phyloP scores from a whole-genome alignment of 148 eudicot genomes.

The Cornus suecica region DNA sequence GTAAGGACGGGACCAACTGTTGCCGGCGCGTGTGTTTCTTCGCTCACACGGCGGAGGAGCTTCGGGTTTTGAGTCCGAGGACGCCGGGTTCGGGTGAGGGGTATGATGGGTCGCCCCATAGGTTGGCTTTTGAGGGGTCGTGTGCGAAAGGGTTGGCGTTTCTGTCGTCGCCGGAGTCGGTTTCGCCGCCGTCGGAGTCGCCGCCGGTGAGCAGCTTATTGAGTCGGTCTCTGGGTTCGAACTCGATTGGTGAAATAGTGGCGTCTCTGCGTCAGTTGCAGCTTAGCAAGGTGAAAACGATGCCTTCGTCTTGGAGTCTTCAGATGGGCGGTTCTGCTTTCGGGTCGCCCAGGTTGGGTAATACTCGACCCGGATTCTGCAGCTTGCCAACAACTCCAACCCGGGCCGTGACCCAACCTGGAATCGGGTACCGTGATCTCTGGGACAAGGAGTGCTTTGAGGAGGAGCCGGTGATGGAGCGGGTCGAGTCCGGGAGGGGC shows the following conservation, averaged over 20 bases:
- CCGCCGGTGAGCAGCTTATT: constrained; percentile 14
- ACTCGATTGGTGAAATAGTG: constrained; percentile 39
- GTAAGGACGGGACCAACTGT: constrained; percentile 68
- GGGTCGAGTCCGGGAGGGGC: constrained; percentile 76
- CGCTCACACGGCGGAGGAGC: constrained; percentile 72
- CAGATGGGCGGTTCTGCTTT: constrained; percentile 28
- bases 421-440: constrained; percentile 38
- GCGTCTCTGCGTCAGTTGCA: constrained; percentile 55
- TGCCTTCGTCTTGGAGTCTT: constrained; percentile 35
- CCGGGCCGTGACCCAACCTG: constrained; percentile 26
- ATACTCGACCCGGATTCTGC: constrained; percentile 39
- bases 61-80: constrained; percentile 48
- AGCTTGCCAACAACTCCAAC: constrained; percentile 63
- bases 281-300: constrained; percentile 52
- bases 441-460: constrained; percentile 24
- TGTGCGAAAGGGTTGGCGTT: background rate
- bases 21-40: constrained; percentile 70
- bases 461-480: constrained; percentile 60
- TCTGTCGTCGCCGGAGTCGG: constrained; percentile 20
- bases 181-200: constrained; percentile 22
- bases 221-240: constrained; percentile 30
- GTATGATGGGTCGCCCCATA: constrained; percentile 20
- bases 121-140: constrained; percentile 15
- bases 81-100: constrained; percentile 4
- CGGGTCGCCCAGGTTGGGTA: constrained; percentile 20